Conservation (phyloP, 768 basidiomycete species). For the Astraeus odoratus region DNA sequence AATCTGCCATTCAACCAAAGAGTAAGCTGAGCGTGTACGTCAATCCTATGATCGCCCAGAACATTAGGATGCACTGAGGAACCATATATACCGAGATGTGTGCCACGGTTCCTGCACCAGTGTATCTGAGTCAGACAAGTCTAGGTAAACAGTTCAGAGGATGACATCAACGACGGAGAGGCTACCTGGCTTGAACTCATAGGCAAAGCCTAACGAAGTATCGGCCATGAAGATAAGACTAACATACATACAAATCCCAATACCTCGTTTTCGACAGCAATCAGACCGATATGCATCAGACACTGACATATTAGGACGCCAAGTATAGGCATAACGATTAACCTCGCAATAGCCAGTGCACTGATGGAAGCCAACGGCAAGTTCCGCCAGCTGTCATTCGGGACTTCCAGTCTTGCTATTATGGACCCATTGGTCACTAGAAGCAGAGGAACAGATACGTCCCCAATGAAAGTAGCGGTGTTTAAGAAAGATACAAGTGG, state of each 20-base stretch:
- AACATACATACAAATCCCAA: slow-evolving; percentile 67
- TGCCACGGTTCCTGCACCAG: slow-evolving; percentile 57
- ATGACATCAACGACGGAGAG: background rate
- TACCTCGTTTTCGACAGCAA: slow-evolving; percentile 47
- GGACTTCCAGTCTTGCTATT: slow-evolving; percentile 51
- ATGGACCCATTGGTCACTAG: slow-evolving; percentile 58
- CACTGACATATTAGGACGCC: slow-evolving; percentile 52
- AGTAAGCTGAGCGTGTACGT: slow-evolving; percentile 31
- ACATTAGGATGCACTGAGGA: slow-evolving; percentile 43
- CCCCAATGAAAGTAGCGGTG: slow-evolving; percentile 51
- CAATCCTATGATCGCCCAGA: slow-evolving; percentile 30
- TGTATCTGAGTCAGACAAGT: slow-evolving; percentile 61
- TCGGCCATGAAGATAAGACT: no score
- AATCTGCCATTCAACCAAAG: slow-evolving; percentile 24
- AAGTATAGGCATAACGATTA: slow-evolving; percentile 52
- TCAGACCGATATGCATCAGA: slow-evolving; percentile 40
- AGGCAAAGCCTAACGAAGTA: no score
- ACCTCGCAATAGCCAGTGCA: slow-evolving; percentile 44
- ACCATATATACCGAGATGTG: slow-evolving; percentile 58
- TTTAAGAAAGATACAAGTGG: slow-evolving; percentile 58
- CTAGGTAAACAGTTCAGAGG: slow-evolving; percentile 20
- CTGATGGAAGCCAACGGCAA: slow-evolving; percentile 48
- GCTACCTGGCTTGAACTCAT: slow-evolving; percentile 49
- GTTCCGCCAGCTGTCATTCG: slow-evolving; percentile 35
- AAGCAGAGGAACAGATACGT: slow-evolving; percentile 57